Evolutionary conservation across 1,284 basidiomycete species (phyloP).

Genomic region (Somion occarium): DNA sequence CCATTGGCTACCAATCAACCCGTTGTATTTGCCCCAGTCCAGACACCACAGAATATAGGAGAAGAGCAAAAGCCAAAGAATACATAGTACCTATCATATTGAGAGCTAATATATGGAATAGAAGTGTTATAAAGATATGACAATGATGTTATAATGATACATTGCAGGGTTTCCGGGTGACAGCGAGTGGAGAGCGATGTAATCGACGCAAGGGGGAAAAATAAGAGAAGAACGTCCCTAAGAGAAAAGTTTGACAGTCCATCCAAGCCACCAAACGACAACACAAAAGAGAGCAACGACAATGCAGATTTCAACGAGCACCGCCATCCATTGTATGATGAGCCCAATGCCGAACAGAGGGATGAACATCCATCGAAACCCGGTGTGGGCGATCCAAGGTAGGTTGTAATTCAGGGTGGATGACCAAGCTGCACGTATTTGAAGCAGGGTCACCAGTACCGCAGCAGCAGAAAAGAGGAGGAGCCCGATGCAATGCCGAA

Average conservation of each 20-base stretch:
- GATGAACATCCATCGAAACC: constrained; percentile 54
- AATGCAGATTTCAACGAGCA: constrained; percentile 48
- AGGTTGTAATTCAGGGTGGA: constrained; percentile 46
- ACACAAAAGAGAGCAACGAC: constrained; percentile 52
- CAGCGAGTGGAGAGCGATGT: not conserved
- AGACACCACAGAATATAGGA: not conserved
- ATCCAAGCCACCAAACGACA: constrained; percentile 66
- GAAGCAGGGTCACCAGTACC: constrained; percentile 43
- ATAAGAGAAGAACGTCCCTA: constrained; percentile 15
- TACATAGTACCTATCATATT: not conserved
- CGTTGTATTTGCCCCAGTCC: not conserved
- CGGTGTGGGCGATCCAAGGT: constrained; percentile 49
- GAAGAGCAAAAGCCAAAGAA: not conserved
- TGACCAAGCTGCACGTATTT: constrained; percentile 48
- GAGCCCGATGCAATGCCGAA: constrained; percentile 63
- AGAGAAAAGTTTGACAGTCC: constrained; percentile 49
- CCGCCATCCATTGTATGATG: constrained; percentile 58
- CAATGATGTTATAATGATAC: constrained; percentile 17
- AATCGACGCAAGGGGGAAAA: not conserved
- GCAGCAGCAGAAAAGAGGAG: constrained; percentile 43
- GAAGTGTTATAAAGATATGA: constrained; percentile 7
- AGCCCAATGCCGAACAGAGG: constrained; percentile 57
- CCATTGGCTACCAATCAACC: constrained; percentile 1
- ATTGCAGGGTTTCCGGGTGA: constrained; percentile 2
- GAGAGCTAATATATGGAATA: not conserved